Evolutionary conservation across 192 early-diverging fungal genomes (phyloP), one percentile per base, ranked within the genome.

Genomic region (Lobosporangium transversale): DNA sequence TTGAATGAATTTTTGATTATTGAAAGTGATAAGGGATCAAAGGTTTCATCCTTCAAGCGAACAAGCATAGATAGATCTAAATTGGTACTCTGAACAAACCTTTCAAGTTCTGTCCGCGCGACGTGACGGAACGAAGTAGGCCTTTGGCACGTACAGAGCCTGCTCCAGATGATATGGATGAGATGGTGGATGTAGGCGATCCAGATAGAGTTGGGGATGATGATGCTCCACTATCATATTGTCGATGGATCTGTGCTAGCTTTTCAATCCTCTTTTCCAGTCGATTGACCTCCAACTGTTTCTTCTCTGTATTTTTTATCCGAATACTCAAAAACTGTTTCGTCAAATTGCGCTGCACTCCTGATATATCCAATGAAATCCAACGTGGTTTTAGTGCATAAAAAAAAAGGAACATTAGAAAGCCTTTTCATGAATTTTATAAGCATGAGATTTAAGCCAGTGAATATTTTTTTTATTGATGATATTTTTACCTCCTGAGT

Each of bases 221-320:
- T 32, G 54, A 44, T 15, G 26, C 18, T 14, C 62, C 49, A 26
- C 44, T 17, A 2, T 61, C 65, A 43, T 45, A 65, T 17, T 63
- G 65, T 26, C 37, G 29, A 36, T 68, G 66, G 10, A 62, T 62
- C 66, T 63, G 62, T 10, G 73, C 70, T 42, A 93, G 82, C 60
- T 89, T 87, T 80, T 94, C 92, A 29, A 94, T 66, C 3, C 92
- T 83, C 66, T 91, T 89, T 64, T 92, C 91, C 4, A 92, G 73
- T 35, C 90, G 80, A 62, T 91, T 94, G 4, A 85, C 85, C 55
- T 91, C 92, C 33, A 94, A 68, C 51, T 88, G 86, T 9, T 88
- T 84, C 15, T 76, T 74, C 31, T 87, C 88, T 4, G 86, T 81
- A 12, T 86, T 85, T 50, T 79, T 82, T 32, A 61, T 66, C 50